Base-by-base conservation (phyloP, 306 rosid genomes). In the Hippophae rhamnoides region DNA sequence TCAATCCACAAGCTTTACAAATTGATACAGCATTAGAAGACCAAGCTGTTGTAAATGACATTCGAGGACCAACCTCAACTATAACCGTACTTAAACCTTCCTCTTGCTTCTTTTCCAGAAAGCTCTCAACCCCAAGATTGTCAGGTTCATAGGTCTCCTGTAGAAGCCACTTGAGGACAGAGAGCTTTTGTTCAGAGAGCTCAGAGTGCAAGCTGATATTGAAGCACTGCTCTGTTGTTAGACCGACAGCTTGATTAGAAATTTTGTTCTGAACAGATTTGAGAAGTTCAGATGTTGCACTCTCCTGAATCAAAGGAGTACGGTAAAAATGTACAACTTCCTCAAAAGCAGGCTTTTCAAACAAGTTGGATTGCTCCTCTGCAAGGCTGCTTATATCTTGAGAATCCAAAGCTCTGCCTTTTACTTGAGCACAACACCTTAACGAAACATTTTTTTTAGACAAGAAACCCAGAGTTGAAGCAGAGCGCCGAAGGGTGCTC, bases 41-140 rank as follows among this genome's bases (percentile, higher is more conserved):
- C 97, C 97, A 90, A 0, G 97, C 89, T 18, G 97, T 90, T 42
- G 90, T 86, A 69, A 90, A 90, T 1, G 97, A 90, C 70, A 90
- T 59, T 71, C 94, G 78, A 43, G 97, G 97, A 11, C 97, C 95
- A 71, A 86, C 95, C 82, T 86, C 97, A 55, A 86, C 46, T 60
- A 86, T 75, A 62, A 80, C 79, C 23, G 77, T 54, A 46, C 25
- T 70, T 72, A 84, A 74, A 23, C 90, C 95, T 67, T 82, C 81
- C 65, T 72, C 84, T 41, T 59, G 69, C 70, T 72, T 89, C 77
- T 86, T 82, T 74, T 76, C 82, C 61, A 89, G 94, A 80, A 89
- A 84, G 76, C 95, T 90, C 70, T 79, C 88, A 4, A 54, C 59
- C 52, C 88, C 94, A 67, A 90, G 62, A 75, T 87, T 82, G 67